Evolutionary conservation across 106 monocot genomes (phyloP), one percentile per base, ranked within the genome.

Genomic region (Hemerocallis citrina): DNA sequence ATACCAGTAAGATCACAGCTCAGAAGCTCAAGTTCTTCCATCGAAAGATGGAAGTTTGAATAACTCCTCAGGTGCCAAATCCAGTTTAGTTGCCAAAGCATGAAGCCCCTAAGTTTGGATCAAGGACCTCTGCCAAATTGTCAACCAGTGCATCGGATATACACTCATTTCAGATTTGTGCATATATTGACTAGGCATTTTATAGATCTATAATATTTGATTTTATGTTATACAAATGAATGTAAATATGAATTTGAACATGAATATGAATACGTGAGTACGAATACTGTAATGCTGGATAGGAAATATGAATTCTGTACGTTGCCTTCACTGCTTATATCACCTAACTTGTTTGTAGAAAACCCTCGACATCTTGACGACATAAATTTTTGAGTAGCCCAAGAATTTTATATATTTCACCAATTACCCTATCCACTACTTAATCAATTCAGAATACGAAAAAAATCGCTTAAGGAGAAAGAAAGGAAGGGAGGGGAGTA

Each of bases 61-160:
- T 23, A 23, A 59, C 25, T 40, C 37, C 59, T 59, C 34, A n/a
- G 38, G 33, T 56, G 14, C n/a, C 56, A 21, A 56, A 56, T 17
- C 21, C 32, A 59, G 59, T 39, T 38, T 59, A 59, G 25, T 13
- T 50, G 3, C 38, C 20, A 57, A 8, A 36, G 57, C 34, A 57
- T 35, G 34, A 57, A 36, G 34, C 20, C 11, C 20, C 21, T 36
- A 35, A n/a, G 8, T 35, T 20, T 57, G 57, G 57, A 21, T 39
- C 59, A 59, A 59, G 38, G 13, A 34, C 59, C 59, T 34, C 14
- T 14, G 25, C 59, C 59, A 59, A 37, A 59, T 59, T 59, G 25
- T 59, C 23, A 37, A 59, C 59, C 25, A 59, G 59, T 59, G 39
- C 59, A 59, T 40, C 14, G 59, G 59, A 5, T 40, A 40, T 23